Base-by-base conservation (phyloP, 2,329 filamentous ascomycete genomes). In the Sporothrix curviconia region DNA sequence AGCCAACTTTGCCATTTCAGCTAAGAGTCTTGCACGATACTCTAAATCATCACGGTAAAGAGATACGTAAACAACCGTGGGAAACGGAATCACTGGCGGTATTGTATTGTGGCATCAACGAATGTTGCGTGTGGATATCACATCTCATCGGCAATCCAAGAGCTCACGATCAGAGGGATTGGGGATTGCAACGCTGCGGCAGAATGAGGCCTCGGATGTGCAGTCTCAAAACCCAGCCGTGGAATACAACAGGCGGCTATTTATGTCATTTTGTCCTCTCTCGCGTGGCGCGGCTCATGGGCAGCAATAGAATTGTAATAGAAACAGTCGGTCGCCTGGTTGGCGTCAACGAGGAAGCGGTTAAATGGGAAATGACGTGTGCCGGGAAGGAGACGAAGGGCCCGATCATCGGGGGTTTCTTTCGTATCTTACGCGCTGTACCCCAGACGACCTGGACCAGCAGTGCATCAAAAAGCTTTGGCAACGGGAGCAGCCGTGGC, bases 401-500 rank as follows among this genome's bases (percentile, higher is more conserved):
- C 7, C 1, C 14, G 11, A 14, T 43, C 7, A 14, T 12, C 40
- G 15, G 24, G 3, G 19, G 17, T 22, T n/a, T 14, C 22, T 15
- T n/a, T 7, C 15, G 19, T 6, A 15, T 42, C 25, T n/a, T 42
- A 12, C 14, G 25, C 37, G 37, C 12, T 14, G n/a, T 32, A 42
- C 37, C 50, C 50, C 24, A 14, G 50, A 34, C 50, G 5, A 30
- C 19, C 5, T 42, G 11, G 36, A 9, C 37, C n/a, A n/a, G n/a
- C n/a, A 4, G 36, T 14, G 36, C 9, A n/a, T 5, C 36, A 7
- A 42, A 24, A 9, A 43, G n/a, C 11, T 22, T 19, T 15, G 25
- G 24, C 25, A 42, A n/a, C 50, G 50, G 50, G 50, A 42, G 36
- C 50, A 53, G 50, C 50, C 50, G 50, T 3, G 49, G 7, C 34